These are phyloP conservation scores for Apophysomyces variabilis DNA, from an alignment of 371 early-diverging fungal genomes.

Conservation along the genomic window DNA sequence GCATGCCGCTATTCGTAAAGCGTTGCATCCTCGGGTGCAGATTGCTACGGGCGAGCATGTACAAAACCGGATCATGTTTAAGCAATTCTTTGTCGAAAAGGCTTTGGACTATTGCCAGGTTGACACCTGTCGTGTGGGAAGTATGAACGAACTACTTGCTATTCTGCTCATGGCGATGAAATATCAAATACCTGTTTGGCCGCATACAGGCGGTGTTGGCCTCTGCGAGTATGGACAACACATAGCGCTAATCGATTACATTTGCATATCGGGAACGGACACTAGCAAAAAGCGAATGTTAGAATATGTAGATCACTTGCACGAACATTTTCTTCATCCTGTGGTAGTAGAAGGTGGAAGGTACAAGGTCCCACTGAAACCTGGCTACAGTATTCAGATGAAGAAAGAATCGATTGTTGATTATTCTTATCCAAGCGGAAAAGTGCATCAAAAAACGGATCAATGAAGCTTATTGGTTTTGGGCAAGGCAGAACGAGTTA, in stretches of 20 bases:
- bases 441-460: conserved; percentile 26
- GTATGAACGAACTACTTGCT: conserved; percentile 56
- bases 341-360: conserved; percentile 48
- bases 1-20: conserved; percentile 56
- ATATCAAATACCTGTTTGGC: conserved; percentile 55
- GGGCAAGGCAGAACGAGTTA: background rate
- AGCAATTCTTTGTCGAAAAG: conserved; percentile 55
- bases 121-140: conserved; percentile 55
- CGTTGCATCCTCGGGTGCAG: conserved; percentile 47
- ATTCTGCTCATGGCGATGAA: conserved; percentile 57
- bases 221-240: conserved; percentile 58
- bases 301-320: conserved; percentile 57
- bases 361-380: conserved; percentile 42
- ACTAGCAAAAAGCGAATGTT: conserved; percentile 44
- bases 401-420: conserved; percentile 53
- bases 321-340: conserved; percentile 55
- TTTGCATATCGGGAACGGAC: conserved; percentile 45
- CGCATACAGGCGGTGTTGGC: conserved; percentile 58
- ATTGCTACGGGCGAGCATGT: conserved; percentile 61
- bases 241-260: conserved; percentile 56
- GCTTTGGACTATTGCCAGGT: conserved; percentile 61
- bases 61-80: conserved; percentile 58
- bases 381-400: conserved; percentile 57
- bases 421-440: conserved; percentile 52
- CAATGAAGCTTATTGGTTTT: background rate